These are phyloP conservation scores for Podaxis pistillaris DNA, from an alignment of 768 basidiomycete species.

Conservation along the genomic window DNA sequence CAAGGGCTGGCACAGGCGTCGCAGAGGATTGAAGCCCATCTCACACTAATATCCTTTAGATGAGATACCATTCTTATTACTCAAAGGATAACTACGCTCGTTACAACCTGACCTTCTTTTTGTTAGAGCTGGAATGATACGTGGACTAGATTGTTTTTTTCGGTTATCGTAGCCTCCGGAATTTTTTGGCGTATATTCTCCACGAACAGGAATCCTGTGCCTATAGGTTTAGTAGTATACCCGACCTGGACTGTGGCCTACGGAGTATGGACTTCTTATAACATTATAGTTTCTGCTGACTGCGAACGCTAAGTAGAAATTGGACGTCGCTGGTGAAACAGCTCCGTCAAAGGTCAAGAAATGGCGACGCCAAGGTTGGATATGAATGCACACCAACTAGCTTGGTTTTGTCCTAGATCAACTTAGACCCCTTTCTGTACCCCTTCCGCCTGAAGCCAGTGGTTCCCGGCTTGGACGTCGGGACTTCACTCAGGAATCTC, in stretches of 20 bases:
- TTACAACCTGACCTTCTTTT: neutral
- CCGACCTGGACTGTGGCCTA: neutral
- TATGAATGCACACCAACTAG: neutral
- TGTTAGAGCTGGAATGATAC: neutral
- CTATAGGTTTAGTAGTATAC: constrained; percentile 2
- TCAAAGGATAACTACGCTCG: neutral
- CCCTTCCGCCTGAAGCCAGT: too few species aligned
- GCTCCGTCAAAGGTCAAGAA: neutral
- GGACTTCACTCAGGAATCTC: too few species aligned
- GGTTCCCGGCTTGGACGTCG: too few species aligned
- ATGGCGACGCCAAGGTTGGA: neutral
- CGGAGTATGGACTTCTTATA: neutral
- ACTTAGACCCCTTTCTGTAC: too few species aligned
- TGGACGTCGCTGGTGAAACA: neutral
- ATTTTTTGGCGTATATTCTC: constrained; percentile 2
- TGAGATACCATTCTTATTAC: neutral
- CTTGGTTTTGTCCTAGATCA: neutral
- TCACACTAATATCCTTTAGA: neutral
- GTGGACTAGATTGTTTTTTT: constrained; percentile 15
- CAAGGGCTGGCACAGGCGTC: neutral
- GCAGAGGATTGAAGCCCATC: neutral
- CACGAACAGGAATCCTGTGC: neutral
- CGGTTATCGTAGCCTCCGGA: neutral
- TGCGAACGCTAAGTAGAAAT: too few species aligned
- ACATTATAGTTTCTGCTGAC: too few species aligned